Evolutionary conservation across 495 filamentous ascomycete species (phyloP).

Genomic region (Podospora anserina): DNA sequence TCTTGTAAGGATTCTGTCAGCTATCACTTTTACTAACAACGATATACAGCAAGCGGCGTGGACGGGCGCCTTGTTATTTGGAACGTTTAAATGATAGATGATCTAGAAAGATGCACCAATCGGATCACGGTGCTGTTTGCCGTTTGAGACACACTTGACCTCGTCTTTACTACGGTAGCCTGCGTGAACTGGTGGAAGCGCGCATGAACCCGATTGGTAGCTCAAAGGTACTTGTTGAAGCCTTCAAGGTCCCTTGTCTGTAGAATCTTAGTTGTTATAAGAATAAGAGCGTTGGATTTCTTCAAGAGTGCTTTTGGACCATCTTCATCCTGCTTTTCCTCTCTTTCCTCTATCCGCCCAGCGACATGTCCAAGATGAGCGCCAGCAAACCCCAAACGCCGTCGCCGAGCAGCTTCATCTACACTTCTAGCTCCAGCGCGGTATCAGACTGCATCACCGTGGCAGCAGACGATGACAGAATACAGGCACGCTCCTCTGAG

Average conservation of each 20-base stretch:
- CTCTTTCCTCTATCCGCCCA: not conserved
- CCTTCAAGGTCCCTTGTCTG: not conserved
- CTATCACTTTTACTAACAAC: slow-evolving; percentile 38
- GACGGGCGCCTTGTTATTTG: slow-evolving; percentile 93
- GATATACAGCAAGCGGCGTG: slow-evolving; percentile 74
- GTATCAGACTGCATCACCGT: not conserved
- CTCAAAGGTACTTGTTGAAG: not conserved
- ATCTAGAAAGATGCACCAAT: slow-evolving; percentile 8
- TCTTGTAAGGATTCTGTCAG: slow-evolving; percentile 22
- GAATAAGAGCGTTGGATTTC: slow-evolving; percentile 3
- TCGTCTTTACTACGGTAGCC: slow-evolving; percentile 8
- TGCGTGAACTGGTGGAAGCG: slow-evolving; percentile 15
- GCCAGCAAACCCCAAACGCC: not conserved
- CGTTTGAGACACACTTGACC: slow-evolving; percentile 18
- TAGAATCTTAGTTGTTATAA: not conserved
- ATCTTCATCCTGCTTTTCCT: not conserved
- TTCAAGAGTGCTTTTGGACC: not conserved
- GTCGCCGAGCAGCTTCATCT: slow-evolving; percentile 31
- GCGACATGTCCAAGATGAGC: not conserved
- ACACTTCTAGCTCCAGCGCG: slow-evolving; percentile 2
- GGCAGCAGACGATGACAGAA: not conserved
- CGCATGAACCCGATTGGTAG: slow-evolving; percentile 9
- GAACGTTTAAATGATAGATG: slow-evolving; percentile 35
- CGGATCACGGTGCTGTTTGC: slow-evolving; percentile 19
- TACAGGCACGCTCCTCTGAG: not conserved